Base-by-base conservation (phyloP, 495 filamentous ascomycete genomes). In the Aspergillus conjunctus region DNA sequence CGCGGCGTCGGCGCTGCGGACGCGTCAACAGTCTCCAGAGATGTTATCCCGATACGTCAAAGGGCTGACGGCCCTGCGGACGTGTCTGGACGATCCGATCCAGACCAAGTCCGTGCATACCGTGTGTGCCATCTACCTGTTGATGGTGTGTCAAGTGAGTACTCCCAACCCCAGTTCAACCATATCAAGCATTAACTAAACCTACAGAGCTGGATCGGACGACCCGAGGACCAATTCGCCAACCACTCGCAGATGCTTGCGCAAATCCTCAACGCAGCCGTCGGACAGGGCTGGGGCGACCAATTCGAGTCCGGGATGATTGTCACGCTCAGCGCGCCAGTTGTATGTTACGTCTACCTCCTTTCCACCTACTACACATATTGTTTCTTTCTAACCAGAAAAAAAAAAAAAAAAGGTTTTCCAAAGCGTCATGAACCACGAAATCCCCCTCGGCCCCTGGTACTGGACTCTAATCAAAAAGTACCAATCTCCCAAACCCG, bases 91-190 rank as follows among this genome's bases (percentile, higher is more conserved):
- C 52, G 69, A 79, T 63, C 69, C 73, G 7, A 52, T 44, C 14
- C 62, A 73, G 53, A 72, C 72, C 1, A 51, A 52, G 11, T 70
- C 67, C 12, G 51, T 68, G 7, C 71, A 79, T 59, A 79, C 75
- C 7, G 61, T 81, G 21, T 74, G 72, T 61, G 73, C 76, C 14
- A 68, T 79, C 18, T 78, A 77, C 51, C 34, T 79, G 12, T 66
- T 78, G 30, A 67, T 73, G 49, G 71, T 81, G 21, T 75, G 70
- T 51, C 76, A 81, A 69, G 77, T 79, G 56, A 48, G 58, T 32
- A 37, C 34, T 37, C 34, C 34, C 34, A 37, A 9, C 9, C 1
- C 14, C 1, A 3, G 14, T 37, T 37, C 14, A 14, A 18, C 43
- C 2, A 32, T 34, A 56, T n/a, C 41, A 17, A 14, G 49, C 37